Base-by-base conservation (phyloP, 2,329 filamentous ascomycete genomes). In the Lachnellula hyalina region DNA sequence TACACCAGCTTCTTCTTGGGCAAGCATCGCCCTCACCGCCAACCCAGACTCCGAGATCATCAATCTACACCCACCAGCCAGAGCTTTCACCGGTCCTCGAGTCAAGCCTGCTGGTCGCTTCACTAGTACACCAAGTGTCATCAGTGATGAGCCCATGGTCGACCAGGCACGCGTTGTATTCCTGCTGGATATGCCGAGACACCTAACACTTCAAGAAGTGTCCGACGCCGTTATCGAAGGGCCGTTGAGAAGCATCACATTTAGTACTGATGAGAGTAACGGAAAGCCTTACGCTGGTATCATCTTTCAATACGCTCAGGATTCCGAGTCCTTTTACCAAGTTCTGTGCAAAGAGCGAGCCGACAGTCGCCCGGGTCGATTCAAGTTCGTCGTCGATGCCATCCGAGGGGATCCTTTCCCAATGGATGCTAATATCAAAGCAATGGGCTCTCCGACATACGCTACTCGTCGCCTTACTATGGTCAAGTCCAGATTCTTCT, bases 401-500 rank as follows among this genome's bases (percentile, higher is more conserved):
- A 60, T 57, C 19, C 53, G 58, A 14, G 65, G 65, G 1, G 65
- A 65, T 6, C 48, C 60, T 2, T 60, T 62, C 40, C 58, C 61
- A 1, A 52, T 53, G 1, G 61, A 67, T 21, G 60, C 65, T 0
- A 55, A 48, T 23, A 61, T 69, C 25, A 52, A 51, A 21, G 51
- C 61, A 2, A 69, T 69, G 67, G 49, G 49, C 1, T 23, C 54
- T 5, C 61, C 61, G 8, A 59, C 52, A 0, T 61, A 50, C 41
- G 64, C 67, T n/a, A 65, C 53, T 4, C 65, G 67, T 0, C 64
- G 67, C 14, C 53, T 69, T 4, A 67, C 66, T 0, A 59, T 69
- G 9, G 67, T 68, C 52, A 68, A 67, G 46, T 64, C 58, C 8
- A 57, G 54, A 5, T 67, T 69, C 58, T 68, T 69, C 57, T 67